Conservation (phyloP, 2,329 filamentous ascomycete genomes). For the Trichoderma sp. region DNA sequence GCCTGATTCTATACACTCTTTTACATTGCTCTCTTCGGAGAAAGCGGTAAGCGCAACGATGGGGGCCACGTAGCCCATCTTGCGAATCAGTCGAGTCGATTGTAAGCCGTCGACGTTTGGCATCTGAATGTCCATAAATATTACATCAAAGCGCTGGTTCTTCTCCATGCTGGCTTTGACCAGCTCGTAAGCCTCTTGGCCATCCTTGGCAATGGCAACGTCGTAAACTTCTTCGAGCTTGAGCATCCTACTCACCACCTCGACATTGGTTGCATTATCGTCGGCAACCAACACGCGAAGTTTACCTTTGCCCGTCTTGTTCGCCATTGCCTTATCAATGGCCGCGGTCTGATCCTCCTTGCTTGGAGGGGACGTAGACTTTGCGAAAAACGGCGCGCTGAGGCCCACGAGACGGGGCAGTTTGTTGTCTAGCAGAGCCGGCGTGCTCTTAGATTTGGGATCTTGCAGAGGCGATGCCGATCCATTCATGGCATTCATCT, state of each 20-base stretch:
- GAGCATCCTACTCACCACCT: conserved; percentile 60
- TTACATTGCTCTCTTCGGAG: conserved; percentile 83
- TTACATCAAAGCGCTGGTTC: conserved; percentile 73
- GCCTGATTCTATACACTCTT: conserved; percentile 80
- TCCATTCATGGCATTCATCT: conserved; percentile 27
- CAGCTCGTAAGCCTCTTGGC: conserved; percentile 81
- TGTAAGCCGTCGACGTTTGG: conserved; percentile 88
- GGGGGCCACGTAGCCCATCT: conserved; percentile 81
- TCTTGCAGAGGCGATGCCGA: conserved; percentile 21
- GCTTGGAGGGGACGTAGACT: conserved; percentile 33
- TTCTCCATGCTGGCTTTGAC: conserved; percentile 80
- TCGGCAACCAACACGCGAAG: conserved; percentile 85
- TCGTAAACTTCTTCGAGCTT: conserved; percentile 81
- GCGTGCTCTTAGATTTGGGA: conserved; percentile 16
- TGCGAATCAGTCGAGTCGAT: conserved; percentile 77
- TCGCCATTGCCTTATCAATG: conserved; percentile 62
- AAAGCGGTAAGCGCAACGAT: conserved; percentile 92
- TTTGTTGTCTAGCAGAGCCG: conserved; percentile 23
- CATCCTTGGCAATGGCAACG: conserved; percentile 82
- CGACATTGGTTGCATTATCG: conserved; percentile 56
- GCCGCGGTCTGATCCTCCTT: conserved; percentile 62
- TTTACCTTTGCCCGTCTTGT: conserved; percentile 57
- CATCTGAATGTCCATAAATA: conserved; percentile 98
- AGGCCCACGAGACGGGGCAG: conserved; percentile 79
- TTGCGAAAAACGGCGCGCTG: conserved; percentile 75